These are phyloP conservation scores for Schwanniomyces polymorphus DNA, from an alignment of 805 yeast species.

Conservation along the genomic window DNA sequence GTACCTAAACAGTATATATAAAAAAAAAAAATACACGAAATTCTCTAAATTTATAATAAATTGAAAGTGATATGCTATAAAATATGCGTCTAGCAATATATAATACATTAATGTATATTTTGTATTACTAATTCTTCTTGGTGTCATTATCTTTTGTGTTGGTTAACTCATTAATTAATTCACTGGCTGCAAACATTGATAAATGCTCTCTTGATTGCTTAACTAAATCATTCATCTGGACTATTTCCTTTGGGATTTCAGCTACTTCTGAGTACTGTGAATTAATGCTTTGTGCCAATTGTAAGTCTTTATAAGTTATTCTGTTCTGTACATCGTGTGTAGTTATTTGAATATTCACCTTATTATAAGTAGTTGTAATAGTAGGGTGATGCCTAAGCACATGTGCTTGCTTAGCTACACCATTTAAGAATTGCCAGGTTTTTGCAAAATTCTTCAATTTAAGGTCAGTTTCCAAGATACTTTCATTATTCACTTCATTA, in stretches of 20 bases:
- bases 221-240: neutral
- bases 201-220: slow-evolving; percentile 1
- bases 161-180: neutral
- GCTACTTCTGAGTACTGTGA: slow-evolving; percentile 5
- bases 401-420: slow-evolving; percentile 58
- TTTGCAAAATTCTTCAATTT: slow-evolving; percentile 52
- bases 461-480: slow-evolving; percentile 32
- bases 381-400: slow-evolving; percentile 70
- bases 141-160: neutral
- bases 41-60: neutral
- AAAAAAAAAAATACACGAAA: neutral
- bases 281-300: slow-evolving; percentile 48
- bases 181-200: slow-evolving; percentile 4
- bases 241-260: neutral
- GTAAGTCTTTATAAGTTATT: slow-evolving; percentile 55
- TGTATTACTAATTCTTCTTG: neutral
- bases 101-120: neutral
- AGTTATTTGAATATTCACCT: slow-evolving; percentile 52
- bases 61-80: neutral
- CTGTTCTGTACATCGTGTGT: slow-evolving; percentile 64
- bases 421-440: slow-evolving; percentile 67
- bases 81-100: too few relatives aligned
- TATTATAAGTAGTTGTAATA: slow-evolving; percentile 61
- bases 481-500: neutral
- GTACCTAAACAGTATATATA: neutral